Evolutionary conservation across 139 green algal genomes (phyloP).

Genomic region (Tetradesmus obliquus): DNA sequence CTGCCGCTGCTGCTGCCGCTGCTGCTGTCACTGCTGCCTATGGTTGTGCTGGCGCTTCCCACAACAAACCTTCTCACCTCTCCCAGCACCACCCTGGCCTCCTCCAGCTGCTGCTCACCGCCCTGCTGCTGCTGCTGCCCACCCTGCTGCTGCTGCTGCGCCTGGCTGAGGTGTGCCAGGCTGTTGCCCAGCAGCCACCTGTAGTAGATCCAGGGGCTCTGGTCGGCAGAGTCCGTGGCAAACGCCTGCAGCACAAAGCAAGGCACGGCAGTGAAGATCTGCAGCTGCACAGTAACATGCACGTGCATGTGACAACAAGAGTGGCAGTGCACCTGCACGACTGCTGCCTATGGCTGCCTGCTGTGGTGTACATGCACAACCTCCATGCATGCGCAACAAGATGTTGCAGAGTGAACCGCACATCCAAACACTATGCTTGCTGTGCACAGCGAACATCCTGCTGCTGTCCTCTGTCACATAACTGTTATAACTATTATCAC

Average conservation of each 20-base stretch:
- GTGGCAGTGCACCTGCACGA: too few relatives aligned
- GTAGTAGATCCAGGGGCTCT: conserved; percentile 97
- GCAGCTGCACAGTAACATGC: too few relatives aligned
- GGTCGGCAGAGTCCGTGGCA: conserved; percentile 94
- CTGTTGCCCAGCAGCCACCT: conserved; percentile 87
- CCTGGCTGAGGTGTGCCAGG: conserved; percentile 57
- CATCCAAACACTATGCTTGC: too few relatives aligned
- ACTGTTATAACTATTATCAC: too few relatives aligned
- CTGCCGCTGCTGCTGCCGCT: neutral
- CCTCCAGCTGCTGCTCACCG: neutral
- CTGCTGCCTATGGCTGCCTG: too few relatives aligned
- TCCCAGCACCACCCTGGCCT: conserved; percentile 16
- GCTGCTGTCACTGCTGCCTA: neutral
- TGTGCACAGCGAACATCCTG: too few relatives aligned
- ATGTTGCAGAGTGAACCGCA: too few relatives aligned
- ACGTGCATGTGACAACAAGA: too few relatives aligned
- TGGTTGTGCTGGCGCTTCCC: too few relatives aligned
- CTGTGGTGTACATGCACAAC: too few relatives aligned
- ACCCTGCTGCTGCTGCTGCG: conserved; percentile 15
- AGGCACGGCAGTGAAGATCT: neutral
- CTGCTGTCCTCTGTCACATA: too few relatives aligned
- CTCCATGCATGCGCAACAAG: too few relatives aligned
- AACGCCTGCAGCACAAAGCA: conserved; percentile 77
- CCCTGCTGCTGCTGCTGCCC: neutral
- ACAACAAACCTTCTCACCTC: neutral